phyloP scores from a whole-genome alignment of 2,329 filamentous ascomycete genomes.

The Colletotrichum sp. region DNA sequence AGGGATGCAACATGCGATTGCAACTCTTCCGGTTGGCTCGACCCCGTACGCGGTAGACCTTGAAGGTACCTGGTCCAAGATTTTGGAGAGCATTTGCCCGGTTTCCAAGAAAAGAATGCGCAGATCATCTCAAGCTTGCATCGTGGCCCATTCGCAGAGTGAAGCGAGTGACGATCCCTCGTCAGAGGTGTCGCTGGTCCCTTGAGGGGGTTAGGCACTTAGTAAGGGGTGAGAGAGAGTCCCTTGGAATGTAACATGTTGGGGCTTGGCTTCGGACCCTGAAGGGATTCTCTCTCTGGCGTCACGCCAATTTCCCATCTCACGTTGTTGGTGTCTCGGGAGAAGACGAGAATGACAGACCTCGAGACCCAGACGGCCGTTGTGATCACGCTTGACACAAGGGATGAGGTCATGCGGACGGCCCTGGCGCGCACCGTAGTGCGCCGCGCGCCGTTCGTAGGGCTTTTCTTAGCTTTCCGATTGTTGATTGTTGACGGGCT shows the following conservation, averaged over 20 bases:
- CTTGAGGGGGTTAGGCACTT: background rate
- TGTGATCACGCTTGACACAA: slow-evolving; percentile 12
- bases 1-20: background rate
- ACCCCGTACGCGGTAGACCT: background rate
- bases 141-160: background rate
- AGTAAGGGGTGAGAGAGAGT: background rate
- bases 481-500: background rate
- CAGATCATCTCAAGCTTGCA: background rate
- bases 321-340: slow-evolving; percentile 8
- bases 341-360: background rate
- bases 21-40: background rate
- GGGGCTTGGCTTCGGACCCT: background rate
- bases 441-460: background rate
- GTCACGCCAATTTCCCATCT: background rate
- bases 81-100: background rate
- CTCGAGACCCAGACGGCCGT: background rate
- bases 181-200: background rate
- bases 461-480: background rate
- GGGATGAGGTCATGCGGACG: slow-evolving; percentile 6
- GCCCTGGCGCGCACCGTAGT: background rate
- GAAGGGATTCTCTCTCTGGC: background rate
- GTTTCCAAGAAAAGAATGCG: slow-evolving; percentile 11
- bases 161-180: background rate
- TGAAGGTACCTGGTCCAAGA: background rate
- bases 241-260: background rate